These are phyloP conservation scores for Aquilaria sinensis DNA, from an alignment of 345 rosid genomes.

Conservation along the genomic window DNA sequence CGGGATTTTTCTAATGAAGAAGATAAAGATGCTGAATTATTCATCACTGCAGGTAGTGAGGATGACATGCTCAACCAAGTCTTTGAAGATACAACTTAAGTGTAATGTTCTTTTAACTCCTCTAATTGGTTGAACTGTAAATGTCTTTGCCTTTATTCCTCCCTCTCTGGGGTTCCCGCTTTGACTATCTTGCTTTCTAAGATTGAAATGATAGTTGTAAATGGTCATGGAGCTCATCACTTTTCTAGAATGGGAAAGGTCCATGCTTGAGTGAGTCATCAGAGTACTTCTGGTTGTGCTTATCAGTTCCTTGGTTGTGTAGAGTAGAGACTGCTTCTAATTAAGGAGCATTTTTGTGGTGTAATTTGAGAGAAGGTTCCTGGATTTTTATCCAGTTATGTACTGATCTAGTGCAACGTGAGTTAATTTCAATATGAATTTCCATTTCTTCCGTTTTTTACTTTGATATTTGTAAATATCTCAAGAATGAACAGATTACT, in stretches of 20 bases:
- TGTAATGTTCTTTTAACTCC: slow-evolving; percentile 33
- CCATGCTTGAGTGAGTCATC: slow-evolving; percentile 25
- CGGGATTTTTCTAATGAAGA: slow-evolving; percentile 42
- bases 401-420: too few relatives aligned
- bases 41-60: slow-evolving; percentile 25
- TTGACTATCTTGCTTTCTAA: slow-evolving; percentile 18
- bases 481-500: slow-evolving; percentile 6
- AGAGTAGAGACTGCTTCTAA: slow-evolving; percentile 11
- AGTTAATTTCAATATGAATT: background rate
- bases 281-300: slow-evolving; percentile 11
- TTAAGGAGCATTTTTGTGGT: slow-evolving; percentile 9
- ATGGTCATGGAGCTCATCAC: slow-evolving; percentile 15
- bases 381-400: background rate
- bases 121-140: slow-evolving; percentile 25
- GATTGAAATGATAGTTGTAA: slow-evolving; percentile 16
- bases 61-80: slow-evolving; percentile 43
- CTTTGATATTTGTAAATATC: background rate
- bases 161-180: slow-evolving; percentile 11
- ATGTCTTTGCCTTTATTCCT: slow-evolving; percentile 26
- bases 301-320: slow-evolving; percentile 6
- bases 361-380: background rate
- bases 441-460: background rate
- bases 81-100: slow-evolving; percentile 35
- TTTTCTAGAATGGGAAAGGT: slow-evolving; percentile 17
- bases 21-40: slow-evolving; percentile 43